Base-by-base conservation (phyloP, 352 stramenopile species). In the Globisporangium sylvaticum region DNA sequence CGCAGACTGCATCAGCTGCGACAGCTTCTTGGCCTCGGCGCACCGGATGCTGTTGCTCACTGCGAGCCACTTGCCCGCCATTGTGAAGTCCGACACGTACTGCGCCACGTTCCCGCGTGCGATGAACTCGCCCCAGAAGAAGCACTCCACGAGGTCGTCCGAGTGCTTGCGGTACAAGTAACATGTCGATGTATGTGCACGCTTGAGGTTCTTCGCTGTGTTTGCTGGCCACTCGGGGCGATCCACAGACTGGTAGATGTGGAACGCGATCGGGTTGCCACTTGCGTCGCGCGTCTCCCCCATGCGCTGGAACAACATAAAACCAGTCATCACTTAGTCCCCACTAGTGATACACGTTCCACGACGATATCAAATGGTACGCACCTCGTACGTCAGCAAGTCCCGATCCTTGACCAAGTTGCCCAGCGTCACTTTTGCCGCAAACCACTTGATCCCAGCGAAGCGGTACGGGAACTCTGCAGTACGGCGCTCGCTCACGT, bases 191-290 rank as follows among this genome's bases (percentile, higher is more conserved):
- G 53, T 39, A 20, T 70, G 42, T 10, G 71, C 57, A 10, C 73
- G 69, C 25, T 74, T 76, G 58, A 78, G 74, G 37, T 68, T 66
- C 54, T 71, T 71, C 52, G 60, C 64, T 18, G 61, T 42, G 31
- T 72, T 73, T 29, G 69, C 66, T 9, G 67, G 69, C 50, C 62
- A 71, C 56, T 78, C 67, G 2, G 73, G 69, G 1, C 74, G 68
- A 50, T 80, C 59, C 14, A 86, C 59, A 0, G 78, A 86, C 60
- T 83, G 72, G 69, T 83, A 71, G 56, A 80, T 56, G 27, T 80
- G 71, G 57, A 80, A 86, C 1, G 66, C 78, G 63, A 83, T 74
- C 0, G 71, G 65, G 18, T 70, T 72, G 7, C 72, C 73, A 0
- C 64, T 58, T 0, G 71, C 69, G 12, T 81, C 73, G 0, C 62